phyloP scores from a whole-genome alignment of 2,329 filamentous ascomycete genomes.

The Coniella vitis region DNA sequence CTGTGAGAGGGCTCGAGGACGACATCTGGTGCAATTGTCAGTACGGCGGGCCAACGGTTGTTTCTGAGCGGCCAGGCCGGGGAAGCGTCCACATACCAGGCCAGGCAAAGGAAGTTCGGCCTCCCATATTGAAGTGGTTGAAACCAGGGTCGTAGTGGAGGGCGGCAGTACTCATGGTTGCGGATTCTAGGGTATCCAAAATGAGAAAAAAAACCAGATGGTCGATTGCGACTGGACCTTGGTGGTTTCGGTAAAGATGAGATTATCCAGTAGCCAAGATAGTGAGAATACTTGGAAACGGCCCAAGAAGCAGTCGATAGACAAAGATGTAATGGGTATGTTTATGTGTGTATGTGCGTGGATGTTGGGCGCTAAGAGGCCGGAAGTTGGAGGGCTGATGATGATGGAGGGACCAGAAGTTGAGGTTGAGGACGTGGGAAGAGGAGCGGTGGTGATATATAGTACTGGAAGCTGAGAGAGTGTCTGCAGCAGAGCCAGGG shows the following conservation, averaged over 20 bases:
- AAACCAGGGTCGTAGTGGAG: slow-evolving; percentile 44
- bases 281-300: too few relatives aligned
- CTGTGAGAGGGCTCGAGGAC: slow-evolving; percentile 26
- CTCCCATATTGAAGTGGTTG: slow-evolving; percentile 43
- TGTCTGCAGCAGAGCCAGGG: slow-evolving; percentile 18
- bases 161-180: slow-evolving; percentile 38
- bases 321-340: background rate
- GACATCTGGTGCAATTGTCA: slow-evolving; percentile 5
- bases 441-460: slow-evolving; percentile 23
- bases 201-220: slow-evolving; percentile 16
- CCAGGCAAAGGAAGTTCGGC: slow-evolving; percentile 45
- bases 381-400: slow-evolving; percentile 16
- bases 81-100: slow-evolving; percentile 30
- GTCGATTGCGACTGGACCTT: background rate
- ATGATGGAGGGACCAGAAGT: slow-evolving; percentile 21
- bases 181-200: slow-evolving; percentile 19
- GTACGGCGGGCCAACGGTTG: too few relatives aligned
- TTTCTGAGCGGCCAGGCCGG: background rate
- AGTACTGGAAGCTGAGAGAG: slow-evolving; percentile 19
- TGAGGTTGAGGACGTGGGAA: slow-evolving; percentile 22
- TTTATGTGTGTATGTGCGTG: slow-evolving; percentile 22
- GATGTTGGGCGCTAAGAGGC: slow-evolving; percentile 20
- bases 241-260: background rate
- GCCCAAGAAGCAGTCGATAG: background rate
- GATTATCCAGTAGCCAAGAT: too few relatives aligned